phyloP scores from a whole-genome alignment of 108 stramenopile genomes.

The Cyclotella sp. region DNA sequence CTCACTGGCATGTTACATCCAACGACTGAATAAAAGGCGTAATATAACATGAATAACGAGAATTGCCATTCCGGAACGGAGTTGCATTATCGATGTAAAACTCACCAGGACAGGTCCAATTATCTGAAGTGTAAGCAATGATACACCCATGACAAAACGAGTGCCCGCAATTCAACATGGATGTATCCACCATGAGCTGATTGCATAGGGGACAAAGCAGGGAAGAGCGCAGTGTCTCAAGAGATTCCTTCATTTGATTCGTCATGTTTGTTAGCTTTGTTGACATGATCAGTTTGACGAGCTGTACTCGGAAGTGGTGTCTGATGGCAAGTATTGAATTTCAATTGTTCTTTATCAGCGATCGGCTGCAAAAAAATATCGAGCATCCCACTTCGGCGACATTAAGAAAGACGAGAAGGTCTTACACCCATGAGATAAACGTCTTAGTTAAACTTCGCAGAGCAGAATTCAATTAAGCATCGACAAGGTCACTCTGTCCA shows the following conservation, averaged over 20 bases:
- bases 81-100: neutral
- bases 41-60: neutral
- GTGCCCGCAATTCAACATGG: slow-evolving; percentile 40
- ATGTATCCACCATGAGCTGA: slow-evolving; percentile 6
- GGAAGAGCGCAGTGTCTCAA: slow-evolving; percentile 22
- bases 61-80: neutral
- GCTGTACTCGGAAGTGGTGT: too few species aligned
- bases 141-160: slow-evolving; percentile 44
- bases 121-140: slow-evolving; percentile 26
- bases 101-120: slow-evolving; percentile 46
- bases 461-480: too few species aligned
- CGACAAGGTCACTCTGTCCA: too few species aligned
- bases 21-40: slow-evolving; percentile 5
- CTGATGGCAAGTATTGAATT: too few species aligned
- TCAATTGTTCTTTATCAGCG: too few species aligned
- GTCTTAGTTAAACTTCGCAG: too few species aligned
- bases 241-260: slow-evolving; percentile 12
- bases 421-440: too few species aligned
- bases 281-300: too few species aligned
- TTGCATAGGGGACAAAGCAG: slow-evolving; percentile 42
- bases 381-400: too few species aligned
- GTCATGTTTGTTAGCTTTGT: slow-evolving; percentile 22
- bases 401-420: too few species aligned
- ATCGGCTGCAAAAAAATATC: too few species aligned
- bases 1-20: slow-evolving; percentile 40